Evolutionary conservation across 2,329 filamentous ascomycete species (phyloP), one percentile per base, ranked within the genome.

Genomic region (Fusarium buxicola): DNA sequence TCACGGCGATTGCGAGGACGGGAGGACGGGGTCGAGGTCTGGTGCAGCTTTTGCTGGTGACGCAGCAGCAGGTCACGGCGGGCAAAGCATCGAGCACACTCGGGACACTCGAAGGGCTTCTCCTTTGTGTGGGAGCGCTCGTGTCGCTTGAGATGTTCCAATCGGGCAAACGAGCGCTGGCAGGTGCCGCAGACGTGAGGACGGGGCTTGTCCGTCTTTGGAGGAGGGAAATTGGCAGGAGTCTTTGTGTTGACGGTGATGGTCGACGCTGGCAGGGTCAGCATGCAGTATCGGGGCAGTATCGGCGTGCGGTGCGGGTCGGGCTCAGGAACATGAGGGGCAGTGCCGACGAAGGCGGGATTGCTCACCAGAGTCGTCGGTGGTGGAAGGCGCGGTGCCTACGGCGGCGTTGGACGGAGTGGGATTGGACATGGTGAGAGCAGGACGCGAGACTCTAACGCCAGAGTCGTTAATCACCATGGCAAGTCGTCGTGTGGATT

Each of bases 101-200:
- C 92, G 25, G 92, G 92, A 72, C 95, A 99, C 78, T 97, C 93
- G 71, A 99, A 99, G 1, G 95, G 95, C 82, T 99, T 99, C 80
- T 99, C 94, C 77, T 99, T 97, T 39, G 94, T 97, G 75, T 97
- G 94, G n/a, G 93, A 97, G 62, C 95, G 88, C 80, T 98, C 95
- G 78, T 99, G 95, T 60, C 95, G 90, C 81, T 99, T 99, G 68
- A 99, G 81, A 76, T 99, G 95, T 80, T 99, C 95, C 70, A 99
- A 81, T 60, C 95, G 89, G 56, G 95, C 95, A 76, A 99, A 99
- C 28, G 92, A 96, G 66, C 95, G 89, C 72, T 89, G 87, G 77
- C 95, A 99, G 43, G 94, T 98, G 35, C 84, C 88, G 81, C 95
- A 99, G 59, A 96, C 89, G 78, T 99, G 95, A 65, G 95, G 95